These are phyloP conservation scores for Jackrogersella minutella DNA, from an alignment of 495 filamentous ascomycete genomes.

Conservation along the genomic window DNA sequence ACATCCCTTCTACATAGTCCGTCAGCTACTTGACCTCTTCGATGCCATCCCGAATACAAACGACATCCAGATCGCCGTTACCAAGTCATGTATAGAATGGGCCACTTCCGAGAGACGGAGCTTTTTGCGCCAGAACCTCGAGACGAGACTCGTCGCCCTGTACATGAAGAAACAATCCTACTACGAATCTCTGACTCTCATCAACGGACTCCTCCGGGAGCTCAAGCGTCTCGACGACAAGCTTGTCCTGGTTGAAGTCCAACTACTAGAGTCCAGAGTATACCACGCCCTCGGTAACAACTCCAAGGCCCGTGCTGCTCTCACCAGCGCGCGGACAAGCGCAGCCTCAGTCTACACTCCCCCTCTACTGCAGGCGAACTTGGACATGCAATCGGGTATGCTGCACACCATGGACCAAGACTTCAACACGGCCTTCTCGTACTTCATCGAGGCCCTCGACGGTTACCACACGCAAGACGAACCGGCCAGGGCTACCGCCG, in stretches of 20 bases:
- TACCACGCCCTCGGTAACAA: constrained; percentile 98
- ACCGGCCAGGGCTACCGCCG: constrained; percentile 80
- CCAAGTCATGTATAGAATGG: constrained; percentile 99
- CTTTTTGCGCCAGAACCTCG: constrained; percentile 97
- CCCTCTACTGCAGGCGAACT: constrained; percentile 89
- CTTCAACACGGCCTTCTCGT: constrained; percentile 97
- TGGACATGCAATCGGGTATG: constrained; percentile 99
- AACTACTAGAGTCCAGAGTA: constrained; percentile 93
- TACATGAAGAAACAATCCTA: constrained; percentile 97
- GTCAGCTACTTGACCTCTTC: constrained; percentile 96
- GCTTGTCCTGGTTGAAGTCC: constrained; percentile 97
- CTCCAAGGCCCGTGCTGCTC: constrained; percentile 91
- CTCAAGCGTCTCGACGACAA: constrained; percentile 98
- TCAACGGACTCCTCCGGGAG: constrained; percentile 93
- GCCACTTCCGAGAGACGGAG: constrained; percentile 89
- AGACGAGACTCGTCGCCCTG: constrained; percentile 90
- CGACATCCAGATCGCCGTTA: constrained; percentile 91
- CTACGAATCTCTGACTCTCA: constrained; percentile 94
- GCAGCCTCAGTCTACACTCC: constrained; percentile 97
- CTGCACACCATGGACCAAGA: constrained; percentile 98
- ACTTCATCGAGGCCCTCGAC: constrained; percentile 98
- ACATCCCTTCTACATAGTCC: constrained; percentile 66
- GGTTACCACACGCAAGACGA: constrained; percentile 95
- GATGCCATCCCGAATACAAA: constrained; percentile 89
- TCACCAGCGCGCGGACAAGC: constrained; percentile 92